Evolutionary conservation across 352 stramenopile genomes (phyloP).

Genomic region (Pythium chondricola): DNA sequence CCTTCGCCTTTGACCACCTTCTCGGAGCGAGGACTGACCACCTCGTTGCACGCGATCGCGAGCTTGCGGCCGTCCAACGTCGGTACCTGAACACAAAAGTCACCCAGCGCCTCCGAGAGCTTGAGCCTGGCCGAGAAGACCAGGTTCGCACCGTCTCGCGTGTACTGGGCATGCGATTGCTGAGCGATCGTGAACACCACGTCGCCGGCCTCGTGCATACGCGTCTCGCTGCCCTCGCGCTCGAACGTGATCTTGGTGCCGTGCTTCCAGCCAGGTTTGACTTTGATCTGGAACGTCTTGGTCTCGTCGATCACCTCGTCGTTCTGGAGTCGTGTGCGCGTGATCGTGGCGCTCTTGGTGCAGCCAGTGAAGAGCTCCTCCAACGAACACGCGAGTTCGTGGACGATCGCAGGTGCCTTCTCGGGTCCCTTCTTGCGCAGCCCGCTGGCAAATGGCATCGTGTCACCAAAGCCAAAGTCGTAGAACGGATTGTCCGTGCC

Average conservation of each 20-base stretch:
- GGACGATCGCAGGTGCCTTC: conserved; percentile 67
- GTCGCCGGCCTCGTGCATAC: conserved; percentile 91
- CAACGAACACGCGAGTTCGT: conserved; percentile 75
- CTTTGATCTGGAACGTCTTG: conserved; percentile 85
- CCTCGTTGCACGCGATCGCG: conserved; percentile 89
- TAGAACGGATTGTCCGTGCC: conserved; percentile 89
- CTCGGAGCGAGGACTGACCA: conserved; percentile 88
- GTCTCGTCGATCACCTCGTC: conserved; percentile 69
- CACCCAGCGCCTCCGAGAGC: conserved; percentile 93
- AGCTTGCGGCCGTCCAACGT: conserved; percentile 94
- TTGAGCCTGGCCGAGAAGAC: conserved; percentile 92
- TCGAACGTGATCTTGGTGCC: conserved; percentile 96
- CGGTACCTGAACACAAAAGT: conserved; percentile 92
- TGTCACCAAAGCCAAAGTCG: conserved; percentile 88
- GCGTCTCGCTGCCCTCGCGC: conserved; percentile 85
- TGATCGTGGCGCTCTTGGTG: conserved; percentile 86
- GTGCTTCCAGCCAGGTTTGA: conserved; percentile 93
- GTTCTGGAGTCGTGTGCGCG: conserved; percentile 71
- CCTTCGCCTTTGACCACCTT: conserved; percentile 92
- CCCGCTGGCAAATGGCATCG: conserved; percentile 73
- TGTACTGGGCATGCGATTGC: conserved; percentile 76
- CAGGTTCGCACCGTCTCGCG: conserved; percentile 90
- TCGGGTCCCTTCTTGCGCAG: conserved; percentile 69
- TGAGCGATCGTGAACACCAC: conserved; percentile 92
- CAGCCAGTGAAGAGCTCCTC: conserved; percentile 88